Conservation (phyloP, 2,329 filamentous ascomycete genomes). For the Trichothecium roseum region DNA sequence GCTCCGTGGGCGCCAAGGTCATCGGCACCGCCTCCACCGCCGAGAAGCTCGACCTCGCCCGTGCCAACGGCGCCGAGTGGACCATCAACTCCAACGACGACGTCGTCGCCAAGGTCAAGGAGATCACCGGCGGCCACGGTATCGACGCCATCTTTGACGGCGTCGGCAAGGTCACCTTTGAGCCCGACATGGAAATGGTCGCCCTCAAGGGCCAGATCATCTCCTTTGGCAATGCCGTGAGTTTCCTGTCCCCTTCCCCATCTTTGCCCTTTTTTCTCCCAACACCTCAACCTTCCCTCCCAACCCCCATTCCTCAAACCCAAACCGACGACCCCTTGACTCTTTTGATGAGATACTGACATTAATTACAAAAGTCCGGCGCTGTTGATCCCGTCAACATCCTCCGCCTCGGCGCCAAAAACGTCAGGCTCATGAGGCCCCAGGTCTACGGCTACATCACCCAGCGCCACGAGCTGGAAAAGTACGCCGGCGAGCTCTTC, state of each 20-base stretch:
- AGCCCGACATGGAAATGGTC: constrained; percentile 62
- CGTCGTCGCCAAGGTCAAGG: constrained; percentile 47
- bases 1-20: constrained; percentile 59
- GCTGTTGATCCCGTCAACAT: constrained; percentile 58
- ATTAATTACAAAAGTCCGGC: constrained; percentile 38
- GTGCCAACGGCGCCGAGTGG: constrained; percentile 59
- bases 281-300: no score
- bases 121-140: constrained; percentile 63
- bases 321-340: no score
- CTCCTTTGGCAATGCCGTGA: constrained; percentile 70
- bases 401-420: constrained; percentile 57
- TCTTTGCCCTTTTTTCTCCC: no score
- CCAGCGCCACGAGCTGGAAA: constrained; percentile 59
- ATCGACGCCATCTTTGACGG: constrained; percentile 75
- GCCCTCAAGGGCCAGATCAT: constrained; percentile 69
- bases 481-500: constrained; percentile 64
- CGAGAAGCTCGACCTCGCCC: constrained; percentile 64
- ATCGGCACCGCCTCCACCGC: constrained; percentile 69
- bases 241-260: constrained; percentile 15
- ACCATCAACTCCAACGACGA: constrained; percentile 55
- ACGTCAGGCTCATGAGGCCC: constrained; percentile 66
- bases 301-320: no score
- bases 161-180: constrained; percentile 78
- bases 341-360: no score
- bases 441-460: constrained; percentile 60